Percentiles rank a stretch among this genome's conserved stretches.
Conservation (phyloP, 305 asterid genomes). For the Fraxinus ornus region DNA sequence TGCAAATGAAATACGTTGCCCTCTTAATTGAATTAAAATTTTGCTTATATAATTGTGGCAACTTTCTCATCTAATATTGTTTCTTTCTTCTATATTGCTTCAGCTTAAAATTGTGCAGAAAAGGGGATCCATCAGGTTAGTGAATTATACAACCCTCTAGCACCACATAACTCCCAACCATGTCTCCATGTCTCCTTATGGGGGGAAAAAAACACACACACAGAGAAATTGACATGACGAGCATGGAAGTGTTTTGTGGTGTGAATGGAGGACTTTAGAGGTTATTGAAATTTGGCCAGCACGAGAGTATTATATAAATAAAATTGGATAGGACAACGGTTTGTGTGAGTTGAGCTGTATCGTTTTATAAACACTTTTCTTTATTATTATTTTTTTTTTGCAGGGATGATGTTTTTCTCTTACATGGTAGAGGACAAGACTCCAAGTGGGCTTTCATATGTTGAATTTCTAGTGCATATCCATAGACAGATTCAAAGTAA, state of each 20-base stretch:
- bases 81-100: slow-evolving; percentile 26
- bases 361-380: neutral
- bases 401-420: slow-evolving; percentile 75
- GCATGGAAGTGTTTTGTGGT: neutral
- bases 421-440: slow-evolving; percentile 85
- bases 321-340: neutral
- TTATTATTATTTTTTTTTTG: neutral
- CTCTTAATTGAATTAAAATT: neutral
- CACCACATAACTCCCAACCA: neutral
- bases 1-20: neutral
- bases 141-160: neutral
- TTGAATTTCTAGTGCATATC: slow-evolving; percentile 78
- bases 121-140: slow-evolving; percentile 90
- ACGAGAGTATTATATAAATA: neutral
- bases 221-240: neutral
- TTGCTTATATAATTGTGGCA: slow-evolving; percentile 3
- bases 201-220: neutral
- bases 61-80: slow-evolving; percentile 10
- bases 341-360: neutral
- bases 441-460: slow-evolving; percentile 66
- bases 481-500: slow-evolving; percentile 85
- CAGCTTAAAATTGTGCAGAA: slow-evolving; percentile 82
- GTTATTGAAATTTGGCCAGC: neutral
- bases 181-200: neutral
- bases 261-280: neutral